Base-by-base conservation (phyloP, 306 rosid genomes). In the Ormosia emarginata region DNA sequence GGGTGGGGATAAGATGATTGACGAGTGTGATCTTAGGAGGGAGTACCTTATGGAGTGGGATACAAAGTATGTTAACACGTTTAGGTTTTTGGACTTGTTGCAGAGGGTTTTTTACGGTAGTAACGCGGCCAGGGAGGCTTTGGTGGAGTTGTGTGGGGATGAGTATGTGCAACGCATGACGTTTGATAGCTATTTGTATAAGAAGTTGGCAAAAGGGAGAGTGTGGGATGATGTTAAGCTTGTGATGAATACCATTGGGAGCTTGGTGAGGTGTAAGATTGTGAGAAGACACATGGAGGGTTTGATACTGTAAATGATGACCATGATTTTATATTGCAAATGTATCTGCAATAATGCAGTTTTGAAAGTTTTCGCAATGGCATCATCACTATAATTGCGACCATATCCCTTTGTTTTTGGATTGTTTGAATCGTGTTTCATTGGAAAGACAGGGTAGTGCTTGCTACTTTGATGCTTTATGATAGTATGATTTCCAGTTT, bases 141-240 rank as follows among this genome's bases (percentile, higher is more conserved):
- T 94, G 91, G 97, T 94, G 88, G 98, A 94, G 88, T 63, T 94
- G 3, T 94, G 98, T 71, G 97, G 93, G 44, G 93, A 94, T 39
- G 95, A 94, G 90, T 91, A 94, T 37, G 98, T 94, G 69, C 98
- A 94, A 53, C 83, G 97, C n/a, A 93, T 93, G 97, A 89, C 97
- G 2, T 94, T 94, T 40, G 94, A 93, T 75, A 93, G 97, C 44
- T 94, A 94, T 55, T 83, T 94, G 92, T 93, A 94, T 12, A 94
- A 94, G 88, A 89, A 70, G 46, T 77, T 94, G 14, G 97, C 97
- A 0, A 77, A 84, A 13, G 97, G 97, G 40, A 79, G 85, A 58
- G 62, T 73, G 44, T 90, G 86, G 87, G 84, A 91, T 76, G 97
- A 93, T 84, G 92, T 49, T 11, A 93, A 87, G 86, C 88, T 92